Percentiles rank a stretch among this genome's conserved stretches.
Evolutionary conservation across 148 eudicot genomes (phyloP).

Genomic region (Cornus florida): DNA sequence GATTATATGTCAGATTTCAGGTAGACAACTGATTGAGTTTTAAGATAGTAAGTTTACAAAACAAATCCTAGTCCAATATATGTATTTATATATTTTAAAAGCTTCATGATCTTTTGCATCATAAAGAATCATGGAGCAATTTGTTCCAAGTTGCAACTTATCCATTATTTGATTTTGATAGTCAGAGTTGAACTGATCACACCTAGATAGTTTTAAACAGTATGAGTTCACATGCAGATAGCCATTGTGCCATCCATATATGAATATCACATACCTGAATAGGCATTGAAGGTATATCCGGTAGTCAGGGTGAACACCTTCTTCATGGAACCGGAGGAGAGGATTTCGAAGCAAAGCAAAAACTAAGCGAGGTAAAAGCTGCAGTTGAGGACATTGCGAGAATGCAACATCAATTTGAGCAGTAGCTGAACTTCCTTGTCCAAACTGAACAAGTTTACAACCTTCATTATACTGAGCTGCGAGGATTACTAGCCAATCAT

Average conservation of each 20-base stretch:
- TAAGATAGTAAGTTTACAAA: not conserved
- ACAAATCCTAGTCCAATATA: not conserved
- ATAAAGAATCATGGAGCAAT: not conserved
- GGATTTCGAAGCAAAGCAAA: constrained; percentile 95
- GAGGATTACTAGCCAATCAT: constrained; percentile 98
- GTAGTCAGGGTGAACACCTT: constrained; percentile 97
- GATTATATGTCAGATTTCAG: not conserved
- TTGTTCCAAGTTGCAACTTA: not conserved
- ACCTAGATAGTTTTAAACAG: not conserved
- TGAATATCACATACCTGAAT: constrained; percentile 57
- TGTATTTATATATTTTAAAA: too few relatives aligned
- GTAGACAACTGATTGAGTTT: not conserved
- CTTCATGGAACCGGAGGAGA: constrained; percentile 95
- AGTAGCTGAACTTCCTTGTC: constrained; percentile 47
- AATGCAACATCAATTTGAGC: constrained; percentile 72
- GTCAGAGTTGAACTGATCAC: not conserved
- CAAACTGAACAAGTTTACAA: constrained; percentile 60
- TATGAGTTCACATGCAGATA: not conserved
- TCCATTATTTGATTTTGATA: not conserved
- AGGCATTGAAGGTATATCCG: constrained; percentile 95
- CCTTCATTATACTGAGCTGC: constrained; percentile 89
- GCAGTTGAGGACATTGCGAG: constrained; percentile 89
- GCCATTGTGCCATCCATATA: not conserved
- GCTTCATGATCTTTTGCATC: not conserved
- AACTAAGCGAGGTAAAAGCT: constrained; percentile 83